Conservation (phyloP, 1,284 basidiomycete species). For the Apiotrichum laibachii region DNA sequence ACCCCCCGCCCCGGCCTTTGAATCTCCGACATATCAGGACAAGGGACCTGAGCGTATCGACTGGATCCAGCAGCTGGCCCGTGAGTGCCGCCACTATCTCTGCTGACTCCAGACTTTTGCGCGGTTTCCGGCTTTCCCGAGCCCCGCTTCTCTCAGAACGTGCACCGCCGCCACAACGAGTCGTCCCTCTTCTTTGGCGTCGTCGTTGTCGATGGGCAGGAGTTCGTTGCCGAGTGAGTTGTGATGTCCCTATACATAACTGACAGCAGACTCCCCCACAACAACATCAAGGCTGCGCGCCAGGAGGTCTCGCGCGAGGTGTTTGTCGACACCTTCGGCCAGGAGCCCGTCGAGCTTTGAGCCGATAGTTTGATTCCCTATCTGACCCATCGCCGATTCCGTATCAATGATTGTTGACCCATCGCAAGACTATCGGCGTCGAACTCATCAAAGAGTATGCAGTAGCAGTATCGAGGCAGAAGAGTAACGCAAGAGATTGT, state of each 20-base stretch:
- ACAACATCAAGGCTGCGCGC: conserved; percentile 18
- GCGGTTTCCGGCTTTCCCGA: conserved; percentile 3
- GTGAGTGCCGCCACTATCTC: background rate
- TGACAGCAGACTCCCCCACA: background rate
- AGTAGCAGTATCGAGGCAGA: too few species aligned
- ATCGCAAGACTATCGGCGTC: background rate
- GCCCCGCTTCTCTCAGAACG: conserved; percentile 17
- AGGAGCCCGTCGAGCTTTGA: conserved; percentile 7
- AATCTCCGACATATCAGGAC: conserved; percentile 6
- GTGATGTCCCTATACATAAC: background rate
- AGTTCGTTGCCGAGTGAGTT: conserved; percentile 13
- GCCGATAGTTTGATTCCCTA: background rate
- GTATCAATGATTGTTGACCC: background rate
- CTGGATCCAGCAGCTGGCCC: conserved; percentile 18
- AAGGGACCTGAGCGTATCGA: conserved; percentile 4
- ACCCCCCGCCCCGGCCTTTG: background rate
- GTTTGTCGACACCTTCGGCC: conserved; percentile 25
- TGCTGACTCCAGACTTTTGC: conserved; percentile 21
- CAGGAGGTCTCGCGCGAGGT: conserved; percentile 25
- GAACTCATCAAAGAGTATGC: too few species aligned
- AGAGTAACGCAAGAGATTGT: too few species aligned
- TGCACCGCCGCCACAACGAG: conserved; percentile 1
- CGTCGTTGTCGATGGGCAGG: conserved; percentile 19
- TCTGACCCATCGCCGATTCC: background rate
- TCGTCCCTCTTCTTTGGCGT: conserved; percentile 17